Evolutionary conservation across 345 rosid species (phyloP).

Genomic region (Hypericum perforatum): DNA sequence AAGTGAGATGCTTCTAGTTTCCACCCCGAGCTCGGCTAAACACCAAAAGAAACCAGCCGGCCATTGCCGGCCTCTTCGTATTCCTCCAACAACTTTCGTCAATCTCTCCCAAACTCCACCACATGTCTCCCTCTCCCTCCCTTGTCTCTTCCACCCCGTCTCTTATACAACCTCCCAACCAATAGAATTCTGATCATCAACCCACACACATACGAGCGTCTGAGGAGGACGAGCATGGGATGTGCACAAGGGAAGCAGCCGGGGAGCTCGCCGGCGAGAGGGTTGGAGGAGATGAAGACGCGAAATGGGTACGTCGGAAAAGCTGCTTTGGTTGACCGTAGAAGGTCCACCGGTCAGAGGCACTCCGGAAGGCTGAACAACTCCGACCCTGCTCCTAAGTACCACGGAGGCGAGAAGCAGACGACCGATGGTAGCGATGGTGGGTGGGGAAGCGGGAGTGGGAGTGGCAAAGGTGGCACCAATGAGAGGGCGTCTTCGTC

Average conservation of each 20-base stretch:
- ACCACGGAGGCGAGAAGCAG: not conserved
- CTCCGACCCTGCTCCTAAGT: slow-evolving; percentile 8
- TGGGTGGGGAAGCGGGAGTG: not conserved
- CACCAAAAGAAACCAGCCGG: no score
- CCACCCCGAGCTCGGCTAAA: no score
- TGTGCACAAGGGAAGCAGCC: slow-evolving; percentile 39
- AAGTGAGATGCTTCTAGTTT: no score
- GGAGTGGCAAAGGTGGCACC: slow-evolving; percentile 12
- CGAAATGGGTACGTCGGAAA: slow-evolving; percentile 32
- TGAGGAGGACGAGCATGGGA: slow-evolving; percentile 34
- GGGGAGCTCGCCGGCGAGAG: slow-evolving; percentile 24
- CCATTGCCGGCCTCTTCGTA: no score
- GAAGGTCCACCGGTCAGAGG: slow-evolving; percentile 43
- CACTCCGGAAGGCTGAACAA: slow-evolving; percentile 11
- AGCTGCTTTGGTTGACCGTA: slow-evolving; percentile 9
- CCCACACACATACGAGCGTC: slow-evolving; percentile 3
- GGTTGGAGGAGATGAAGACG: slow-evolving; percentile 34
- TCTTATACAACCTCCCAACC: slow-evolving; percentile 1
- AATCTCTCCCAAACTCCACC: slow-evolving; percentile 16
- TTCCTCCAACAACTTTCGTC: no score
- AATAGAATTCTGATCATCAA: not conserved
- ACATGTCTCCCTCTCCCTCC: slow-evolving; percentile 13
- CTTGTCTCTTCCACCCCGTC: not conserved
- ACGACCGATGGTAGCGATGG: not conserved
- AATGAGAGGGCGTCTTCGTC: slow-evolving; percentile 4